Conservation (phyloP, 148 eudicot genomes). For the Rhododendron williamsianum region DNA sequence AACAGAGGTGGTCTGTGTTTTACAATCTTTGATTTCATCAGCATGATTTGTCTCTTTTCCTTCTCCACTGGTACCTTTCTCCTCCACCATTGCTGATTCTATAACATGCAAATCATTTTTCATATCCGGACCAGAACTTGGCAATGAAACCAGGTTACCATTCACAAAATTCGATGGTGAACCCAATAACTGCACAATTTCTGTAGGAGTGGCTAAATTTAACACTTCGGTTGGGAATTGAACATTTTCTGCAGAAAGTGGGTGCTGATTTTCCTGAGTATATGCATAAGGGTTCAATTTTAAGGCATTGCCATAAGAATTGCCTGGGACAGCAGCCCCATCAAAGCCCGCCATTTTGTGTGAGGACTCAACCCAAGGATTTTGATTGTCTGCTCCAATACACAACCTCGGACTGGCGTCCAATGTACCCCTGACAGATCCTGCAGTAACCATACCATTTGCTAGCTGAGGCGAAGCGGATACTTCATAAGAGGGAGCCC, state of each 20-base stretch:
- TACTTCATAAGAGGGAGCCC: slow-evolving; percentile 42
- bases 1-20: slow-evolving; percentile 12
- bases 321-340: slow-evolving; percentile 44
- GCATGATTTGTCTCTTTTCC: slow-evolving; percentile 20
- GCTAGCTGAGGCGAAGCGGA: slow-evolving; percentile 42
- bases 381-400: slow-evolving; percentile 51
- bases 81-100: slow-evolving; percentile 28
- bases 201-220: slow-evolving; percentile 20
- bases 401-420: slow-evolving; percentile 50
- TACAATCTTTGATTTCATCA: slow-evolving; percentile 22
- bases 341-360: slow-evolving; percentile 42
- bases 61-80: slow-evolving; percentile 22
- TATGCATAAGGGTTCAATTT: slow-evolving; percentile 25
- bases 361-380: slow-evolving; percentile 57
- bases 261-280: slow-evolving; percentile 32
- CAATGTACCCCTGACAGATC: slow-evolving; percentile 37
- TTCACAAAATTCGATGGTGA: slow-evolving; percentile 21
- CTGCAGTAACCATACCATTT: slow-evolving; percentile 36
- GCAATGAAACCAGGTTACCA: slow-evolving; percentile 23
- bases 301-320: slow-evolving; percentile 34
- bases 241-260: slow-evolving; percentile 29
- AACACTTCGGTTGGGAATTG: slow-evolving; percentile 24
- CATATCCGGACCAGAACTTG: slow-evolving; percentile 23
- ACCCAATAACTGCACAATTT: slow-evolving; percentile 25
- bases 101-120: slow-evolving; percentile 21